Base-by-base conservation (phyloP, 768 basidiomycete species). In the Fibroporia radiculosa region DNA sequence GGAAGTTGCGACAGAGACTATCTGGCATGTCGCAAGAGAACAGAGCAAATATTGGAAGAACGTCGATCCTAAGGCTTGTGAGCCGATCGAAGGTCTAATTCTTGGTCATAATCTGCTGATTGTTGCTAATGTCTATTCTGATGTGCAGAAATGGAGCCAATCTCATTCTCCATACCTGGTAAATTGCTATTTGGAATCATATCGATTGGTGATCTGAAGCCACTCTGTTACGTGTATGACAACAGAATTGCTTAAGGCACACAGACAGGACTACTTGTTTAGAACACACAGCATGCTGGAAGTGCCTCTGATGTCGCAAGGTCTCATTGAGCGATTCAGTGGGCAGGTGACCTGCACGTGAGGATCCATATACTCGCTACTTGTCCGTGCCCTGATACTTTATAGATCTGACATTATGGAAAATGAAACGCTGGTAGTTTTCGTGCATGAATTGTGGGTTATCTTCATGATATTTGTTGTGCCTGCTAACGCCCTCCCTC, bases 361-460 rank as follows among this genome's bases (percentile, higher is more conserved):
- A 49, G 89, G 6, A 16, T 16, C 10, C n/a, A 16, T 29, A 16
- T 12, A 14, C 29, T 18, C 8, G 1, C 33, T 24, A 6, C 26
- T 10, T 11, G 14, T 23, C 12, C 1, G 12, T 11, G 4, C 26
- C 36, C 22, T 34, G 22, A 27, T 11, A 1, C 18, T 13, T 45
- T 5, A 13, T 48, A 96, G 93, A 25, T 65, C 72, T 35, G 85
- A 93, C 61, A 68, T 97, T 25, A 83, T 88, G 56, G 73, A 82
- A 22, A 82, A 84, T 44, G 66, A 78, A 24, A 89, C 84, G 0
- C 57, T 98, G 20, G 77, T 98, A 23, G 65, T 98, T 32, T 89
- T 97, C 56, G 79, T 87, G 4, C 96, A 99, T 65, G 93, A 98
- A 68, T 92, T 97, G 95, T 95, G 61, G 60, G 89, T 65, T 23